Evolutionary conservation across 2,329 filamentous ascomycete genomes (phyloP), one percentile per base, ranked within the genome.

Genomic region (Verticillium dahliae): DNA sequence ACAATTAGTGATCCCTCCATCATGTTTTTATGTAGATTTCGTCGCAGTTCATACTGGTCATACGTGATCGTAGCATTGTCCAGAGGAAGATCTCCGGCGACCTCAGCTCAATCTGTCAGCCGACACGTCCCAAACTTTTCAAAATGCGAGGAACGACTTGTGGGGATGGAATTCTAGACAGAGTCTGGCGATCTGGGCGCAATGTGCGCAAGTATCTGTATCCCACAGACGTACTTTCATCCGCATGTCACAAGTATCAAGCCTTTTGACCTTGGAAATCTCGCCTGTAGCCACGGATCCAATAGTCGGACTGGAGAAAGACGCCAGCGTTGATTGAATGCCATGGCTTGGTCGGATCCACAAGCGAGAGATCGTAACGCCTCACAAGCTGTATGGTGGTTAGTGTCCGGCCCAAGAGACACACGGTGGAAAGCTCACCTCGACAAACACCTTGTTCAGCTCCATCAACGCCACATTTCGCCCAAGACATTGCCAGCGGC

Each of bases 401-500:
- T 13, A 52, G 7, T 9, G 18, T 52, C n/a, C 11, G 18, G n/a
- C 22, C 18, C 45, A 52, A 7, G 6, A 45, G 78, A 52, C 18
- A 4, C 6, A 79, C 22, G 45, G 22, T 11, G 39, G 22, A 13
- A 27, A 22, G 10, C 45, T 52, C 22, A 52, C 45, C 73, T 58
- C 68, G 74, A 52, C 76, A 37, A 65, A 62, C 31, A 65, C 57
- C 33, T 65, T 65, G 41, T 60, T 75, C 60, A 78, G 31, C 65
- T 79, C 75, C 66, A 79, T 73, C 9, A 72, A 58, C 1, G 77
- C 75, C 31, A 78, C 69, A 0, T 70, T 71, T 4, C 72, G 70
- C 1, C 77, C 77, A 13, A 78, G 62, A 54, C 77, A 79, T 52
- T 71, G 69, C 70, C 73, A 78, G 3, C 71, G 61, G 0, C 78